Evolutionary conservation across 2,329 filamentous ascomycete genomes (phyloP).

Genomic region (Drechslera avenae): DNA sequence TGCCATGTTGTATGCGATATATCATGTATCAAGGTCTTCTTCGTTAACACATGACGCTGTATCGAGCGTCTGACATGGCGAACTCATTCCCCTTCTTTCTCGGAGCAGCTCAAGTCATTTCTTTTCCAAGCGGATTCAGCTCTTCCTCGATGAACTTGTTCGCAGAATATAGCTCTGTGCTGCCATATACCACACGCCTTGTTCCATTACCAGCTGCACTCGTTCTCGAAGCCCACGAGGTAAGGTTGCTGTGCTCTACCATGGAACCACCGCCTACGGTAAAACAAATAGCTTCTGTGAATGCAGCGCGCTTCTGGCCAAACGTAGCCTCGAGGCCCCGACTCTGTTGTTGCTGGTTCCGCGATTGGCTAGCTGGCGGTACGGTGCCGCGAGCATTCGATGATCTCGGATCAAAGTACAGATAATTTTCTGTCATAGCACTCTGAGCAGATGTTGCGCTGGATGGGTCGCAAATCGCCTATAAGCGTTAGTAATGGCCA

Average conservation of each 20-base stretch:
- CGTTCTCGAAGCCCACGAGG: slow-evolving; percentile 90
- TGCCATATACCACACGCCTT: slow-evolving; percentile 89
- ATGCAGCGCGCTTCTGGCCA: slow-evolving; percentile 86
- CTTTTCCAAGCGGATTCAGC: slow-evolving; percentile 61
- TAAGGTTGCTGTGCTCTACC: slow-evolving; percentile 97
- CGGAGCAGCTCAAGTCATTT: slow-evolving; percentile 42
- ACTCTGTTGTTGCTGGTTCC: slow-evolving; percentile 48
- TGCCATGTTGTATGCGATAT: too few species aligned
- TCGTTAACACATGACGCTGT: background rate
- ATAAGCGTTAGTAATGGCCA: too few species aligned
- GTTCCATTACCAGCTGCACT: slow-evolving; percentile 59
- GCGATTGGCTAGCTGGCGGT: slow-evolving; percentile 72
- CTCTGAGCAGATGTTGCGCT: too few species aligned
- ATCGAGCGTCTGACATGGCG: background rate
- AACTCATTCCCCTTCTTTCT: background rate
- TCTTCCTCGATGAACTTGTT: slow-evolving; percentile 65
- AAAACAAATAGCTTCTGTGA: slow-evolving; percentile 90
- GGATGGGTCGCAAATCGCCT: too few species aligned
- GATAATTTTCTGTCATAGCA: slow-evolving; percentile 86
- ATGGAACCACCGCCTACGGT: slow-evolving; percentile 92
- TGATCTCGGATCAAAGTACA: slow-evolving; percentile 95
- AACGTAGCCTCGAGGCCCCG: slow-evolving; percentile 80
- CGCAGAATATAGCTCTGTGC: slow-evolving; percentile 74
- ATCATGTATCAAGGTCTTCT: too few species aligned
- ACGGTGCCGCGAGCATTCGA: slow-evolving; percentile 91